phyloP scores from a whole-genome alignment of 192 early-diverging fungal genomes.

The Linnemannia schmuckeri region DNA sequence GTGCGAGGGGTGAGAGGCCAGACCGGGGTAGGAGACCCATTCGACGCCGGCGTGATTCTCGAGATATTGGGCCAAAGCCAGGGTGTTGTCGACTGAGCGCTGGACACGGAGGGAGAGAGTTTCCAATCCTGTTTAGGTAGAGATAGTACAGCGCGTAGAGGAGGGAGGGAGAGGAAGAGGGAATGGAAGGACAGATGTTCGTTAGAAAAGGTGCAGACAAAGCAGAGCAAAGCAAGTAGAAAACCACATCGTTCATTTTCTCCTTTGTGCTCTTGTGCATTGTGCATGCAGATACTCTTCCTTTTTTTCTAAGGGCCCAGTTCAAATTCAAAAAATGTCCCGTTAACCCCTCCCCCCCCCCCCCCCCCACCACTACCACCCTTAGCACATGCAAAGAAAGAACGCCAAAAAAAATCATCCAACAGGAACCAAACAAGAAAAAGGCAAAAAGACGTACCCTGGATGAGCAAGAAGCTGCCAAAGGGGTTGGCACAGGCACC shows the following conservation, averaged over 20 bases:
- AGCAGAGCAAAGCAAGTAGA: neutral
- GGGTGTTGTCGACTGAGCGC: conserved; percentile 84
- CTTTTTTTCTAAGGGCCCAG: neutral
- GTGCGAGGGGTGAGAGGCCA: conserved; percentile 84
- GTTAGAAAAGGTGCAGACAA: neutral
- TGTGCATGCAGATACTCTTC: neutral
- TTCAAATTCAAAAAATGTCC: neutral
- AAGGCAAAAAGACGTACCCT: conserved; percentile 59
- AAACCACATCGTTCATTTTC: neutral
- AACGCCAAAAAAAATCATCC: neutral
- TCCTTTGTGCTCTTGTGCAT: neutral
- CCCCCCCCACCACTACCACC: no score
- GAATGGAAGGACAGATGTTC: neutral
- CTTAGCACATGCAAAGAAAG: neutral
- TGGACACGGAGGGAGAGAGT: conserved; percentile 92
- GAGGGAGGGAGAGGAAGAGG: neutral
- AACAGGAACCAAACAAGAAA: neutral
- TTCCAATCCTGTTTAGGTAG: conserved; percentile 71
- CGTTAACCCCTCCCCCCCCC: no score
- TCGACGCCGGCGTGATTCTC: conserved; percentile 76
- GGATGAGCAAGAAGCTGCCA: conserved; percentile 87
- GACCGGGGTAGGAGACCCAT: conserved; percentile 93
- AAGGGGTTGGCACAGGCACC: conserved; percentile 91
- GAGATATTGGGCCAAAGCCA: conserved; percentile 86
- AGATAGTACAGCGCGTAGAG: neutral